These are phyloP conservation scores for Ogataea nonfermentans DNA, from an alignment of 805 yeast genomes.

Conservation along the genomic window DNA sequence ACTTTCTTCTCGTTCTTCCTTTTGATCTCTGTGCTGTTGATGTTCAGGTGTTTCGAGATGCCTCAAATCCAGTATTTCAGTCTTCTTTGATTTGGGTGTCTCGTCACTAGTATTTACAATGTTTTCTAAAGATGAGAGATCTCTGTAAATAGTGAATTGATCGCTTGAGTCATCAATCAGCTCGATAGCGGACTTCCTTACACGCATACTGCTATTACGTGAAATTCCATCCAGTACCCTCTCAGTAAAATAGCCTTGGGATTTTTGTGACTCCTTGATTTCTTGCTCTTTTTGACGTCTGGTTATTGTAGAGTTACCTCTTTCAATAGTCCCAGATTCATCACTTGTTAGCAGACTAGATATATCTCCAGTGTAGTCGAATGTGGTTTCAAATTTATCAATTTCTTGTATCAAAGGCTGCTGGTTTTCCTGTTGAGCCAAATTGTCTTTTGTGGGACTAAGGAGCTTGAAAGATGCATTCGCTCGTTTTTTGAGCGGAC, in stretches of 20 bases:
- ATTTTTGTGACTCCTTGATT: constrained; percentile 18
- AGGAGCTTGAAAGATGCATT: not conserved
- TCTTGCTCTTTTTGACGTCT: constrained; percentile 12
- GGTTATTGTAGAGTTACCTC: not conserved
- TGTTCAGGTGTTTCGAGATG: not conserved
- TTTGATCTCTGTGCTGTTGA: too few relatives aligned
- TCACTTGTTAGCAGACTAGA: constrained; percentile 14
- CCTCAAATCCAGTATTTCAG: not conserved
- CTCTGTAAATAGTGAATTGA: constrained; percentile 20
- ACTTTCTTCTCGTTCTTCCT: not conserved
- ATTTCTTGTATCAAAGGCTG: not conserved
- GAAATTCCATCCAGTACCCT: constrained; percentile 13
- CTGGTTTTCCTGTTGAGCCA: not conserved
- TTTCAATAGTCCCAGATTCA: constrained; percentile 4
- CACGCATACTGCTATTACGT: constrained; percentile 17
- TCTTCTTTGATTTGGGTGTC: not conserved
- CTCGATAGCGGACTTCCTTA: constrained; percentile 10
- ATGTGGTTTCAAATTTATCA: constrained; percentile 2
- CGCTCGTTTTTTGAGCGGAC: constrained; percentile 10
- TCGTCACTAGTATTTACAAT: not conserved
- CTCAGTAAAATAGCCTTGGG: constrained; percentile 22
- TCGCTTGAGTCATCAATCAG: not conserved
- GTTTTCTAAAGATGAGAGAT: not conserved
- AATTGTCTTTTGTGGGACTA: not conserved
- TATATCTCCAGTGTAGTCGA: constrained; percentile 13